phyloP scores from a whole-genome alignment of 2,329 filamentous ascomycete genomes.

The Magnaporthiopsis rhizophila region DNA sequence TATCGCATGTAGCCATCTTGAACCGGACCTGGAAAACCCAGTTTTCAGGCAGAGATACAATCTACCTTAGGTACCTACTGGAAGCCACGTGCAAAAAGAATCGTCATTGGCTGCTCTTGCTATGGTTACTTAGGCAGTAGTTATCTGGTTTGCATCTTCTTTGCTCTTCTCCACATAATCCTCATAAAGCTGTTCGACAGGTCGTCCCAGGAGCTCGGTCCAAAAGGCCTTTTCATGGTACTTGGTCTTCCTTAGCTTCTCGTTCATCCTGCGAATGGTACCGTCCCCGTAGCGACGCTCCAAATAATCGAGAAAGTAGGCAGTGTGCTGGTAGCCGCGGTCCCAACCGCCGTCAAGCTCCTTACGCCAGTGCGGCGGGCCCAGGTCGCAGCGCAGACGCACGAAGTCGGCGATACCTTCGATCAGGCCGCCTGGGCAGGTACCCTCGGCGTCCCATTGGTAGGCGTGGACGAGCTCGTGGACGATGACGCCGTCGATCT shows the following conservation, averaged over 20 bases:
- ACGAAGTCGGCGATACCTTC: constrained; percentile 96
- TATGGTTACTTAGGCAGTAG: not conserved
- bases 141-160: not conserved
- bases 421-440: constrained; percentile 67
- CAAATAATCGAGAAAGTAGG: constrained; percentile 82
- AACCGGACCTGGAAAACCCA: too few relatives aligned
- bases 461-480: constrained; percentile 96
- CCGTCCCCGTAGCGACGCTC: constrained; percentile 57
- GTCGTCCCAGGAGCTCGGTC: constrained; percentile 57
- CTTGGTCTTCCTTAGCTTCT: constrained; percentile 50
- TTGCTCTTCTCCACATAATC: constrained; percentile 47
- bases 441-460: constrained; percentile 62
- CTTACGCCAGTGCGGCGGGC: constrained; percentile 75
- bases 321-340: constrained; percentile 81
- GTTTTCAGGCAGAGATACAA: too few relatives aligned
- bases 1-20: too few relatives aligned
- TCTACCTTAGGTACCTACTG: not conserved
- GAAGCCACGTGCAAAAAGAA: too few relatives aligned
- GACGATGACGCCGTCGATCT: constrained; percentile 76
- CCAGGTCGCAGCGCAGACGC: constrained; percentile 62
- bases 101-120: constrained; percentile 10
- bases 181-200: constrained; percentile 63
- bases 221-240: constrained; percentile 62
- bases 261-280: constrained; percentile 57
- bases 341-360: constrained; percentile 63